Conservation (phyloP, 2,329 filamentous ascomycete species). For the Cercospora berteroae region DNA sequence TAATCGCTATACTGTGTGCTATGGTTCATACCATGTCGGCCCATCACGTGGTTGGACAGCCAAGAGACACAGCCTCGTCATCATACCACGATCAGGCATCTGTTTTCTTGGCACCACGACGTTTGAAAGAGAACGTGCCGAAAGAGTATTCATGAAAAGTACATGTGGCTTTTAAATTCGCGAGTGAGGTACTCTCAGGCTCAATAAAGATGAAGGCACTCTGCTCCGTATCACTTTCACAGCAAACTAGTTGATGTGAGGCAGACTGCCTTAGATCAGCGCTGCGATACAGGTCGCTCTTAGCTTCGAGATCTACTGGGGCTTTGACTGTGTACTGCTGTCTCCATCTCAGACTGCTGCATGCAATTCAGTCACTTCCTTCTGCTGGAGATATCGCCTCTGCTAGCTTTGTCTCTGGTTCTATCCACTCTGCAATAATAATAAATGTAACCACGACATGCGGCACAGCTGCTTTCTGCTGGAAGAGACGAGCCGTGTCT, state of each 20-base stretch:
- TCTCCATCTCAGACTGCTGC: background rate
- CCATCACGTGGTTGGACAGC: background rate
- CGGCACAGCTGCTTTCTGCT: background rate
- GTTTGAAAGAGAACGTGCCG: background rate
- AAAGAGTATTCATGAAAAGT: background rate
- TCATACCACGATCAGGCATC: background rate
- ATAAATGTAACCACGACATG: background rate
- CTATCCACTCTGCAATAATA: background rate
- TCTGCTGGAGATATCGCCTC: background rate
- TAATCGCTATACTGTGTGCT: background rate
- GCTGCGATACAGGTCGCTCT: background rate
- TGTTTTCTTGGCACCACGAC: background rate
- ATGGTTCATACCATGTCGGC: background rate
- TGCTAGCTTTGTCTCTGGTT: background rate
- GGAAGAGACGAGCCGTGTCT: background rate
- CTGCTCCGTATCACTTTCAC: background rate
- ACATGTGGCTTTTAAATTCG: background rate
- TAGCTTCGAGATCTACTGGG: background rate
- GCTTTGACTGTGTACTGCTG: background rate
- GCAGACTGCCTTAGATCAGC: background rate
- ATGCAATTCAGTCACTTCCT: background rate
- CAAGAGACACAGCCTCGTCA: background rate
- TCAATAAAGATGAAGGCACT: too few relatives aligned
- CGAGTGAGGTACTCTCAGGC: too few relatives aligned
- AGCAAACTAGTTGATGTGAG: background rate